Evolutionary conservation across 305 asterid species (phyloP).

Genomic region (Salvia sclarea): DNA sequence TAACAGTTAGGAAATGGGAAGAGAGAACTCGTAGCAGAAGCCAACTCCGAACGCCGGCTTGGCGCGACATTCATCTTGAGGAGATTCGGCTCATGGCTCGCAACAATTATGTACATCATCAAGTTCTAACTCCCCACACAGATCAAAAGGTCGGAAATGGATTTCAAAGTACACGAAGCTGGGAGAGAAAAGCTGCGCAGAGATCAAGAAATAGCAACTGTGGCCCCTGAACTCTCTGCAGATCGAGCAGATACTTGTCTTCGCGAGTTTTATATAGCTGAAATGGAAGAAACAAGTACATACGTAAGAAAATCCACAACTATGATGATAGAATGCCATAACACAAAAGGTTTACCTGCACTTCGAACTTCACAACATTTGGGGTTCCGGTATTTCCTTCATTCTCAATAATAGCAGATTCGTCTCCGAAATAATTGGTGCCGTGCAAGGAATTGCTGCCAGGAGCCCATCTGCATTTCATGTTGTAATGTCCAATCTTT

Average conservation of each 20-base stretch:
- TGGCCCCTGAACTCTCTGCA: slow-evolving; percentile 91
- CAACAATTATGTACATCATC: slow-evolving; percentile 53
- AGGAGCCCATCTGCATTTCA: slow-evolving; percentile 88
- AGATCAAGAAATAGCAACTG: slow-evolving; percentile 77
- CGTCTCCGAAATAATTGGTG: slow-evolving; percentile 53
- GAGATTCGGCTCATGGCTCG: slow-evolving; percentile 30
- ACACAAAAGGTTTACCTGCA: slow-evolving; percentile 60
- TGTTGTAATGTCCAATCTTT: slow-evolving; percentile 87
- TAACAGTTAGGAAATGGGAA: slow-evolving; percentile 29
- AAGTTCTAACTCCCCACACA: slow-evolving; percentile 30
- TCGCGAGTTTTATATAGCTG: slow-evolving; percentile 91
- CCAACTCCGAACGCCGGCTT: slow-evolving; percentile 48
- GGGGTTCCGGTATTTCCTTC: slow-evolving; percentile 44
- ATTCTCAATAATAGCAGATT: slow-evolving; percentile 57
- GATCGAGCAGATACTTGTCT: slow-evolving; percentile 84
- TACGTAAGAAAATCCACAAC: neutral
- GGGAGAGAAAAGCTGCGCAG: slow-evolving; percentile 64
- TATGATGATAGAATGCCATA: neutral
- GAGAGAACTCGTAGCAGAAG: slow-evolving; percentile 36
- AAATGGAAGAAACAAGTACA: slow-evolving; percentile 9
- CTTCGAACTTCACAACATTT: slow-evolving; percentile 81
- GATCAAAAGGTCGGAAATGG: slow-evolving; percentile 14
- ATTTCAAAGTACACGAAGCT: slow-evolving; percentile 79
- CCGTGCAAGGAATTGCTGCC: slow-evolving; percentile 51
- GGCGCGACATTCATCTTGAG: slow-evolving; percentile 38